Percentiles rank a stretch among this genome's conserved stretches.
Conservation (phyloP, 2,329 filamentous ascomycete species). For the Pseudogymnoascus sp. region DNA sequence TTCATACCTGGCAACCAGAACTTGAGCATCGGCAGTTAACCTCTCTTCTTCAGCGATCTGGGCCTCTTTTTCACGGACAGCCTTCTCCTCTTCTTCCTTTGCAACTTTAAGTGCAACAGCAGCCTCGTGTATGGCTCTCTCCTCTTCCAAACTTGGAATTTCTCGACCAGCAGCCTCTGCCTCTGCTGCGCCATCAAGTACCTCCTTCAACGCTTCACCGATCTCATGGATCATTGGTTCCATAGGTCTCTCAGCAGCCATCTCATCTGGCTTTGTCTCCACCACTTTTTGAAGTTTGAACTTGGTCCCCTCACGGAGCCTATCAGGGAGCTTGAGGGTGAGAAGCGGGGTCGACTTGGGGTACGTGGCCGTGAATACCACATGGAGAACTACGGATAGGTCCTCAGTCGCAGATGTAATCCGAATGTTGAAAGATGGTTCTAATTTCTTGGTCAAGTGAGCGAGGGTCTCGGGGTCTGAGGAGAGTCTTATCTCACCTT, state of each 20-base stretch:
- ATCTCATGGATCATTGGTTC: constrained; percentile 46
- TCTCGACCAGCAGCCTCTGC: constrained; percentile 66
- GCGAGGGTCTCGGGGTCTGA: constrained; percentile 15
- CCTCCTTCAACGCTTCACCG: constrained; percentile 46
- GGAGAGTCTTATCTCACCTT: constrained; percentile 49
- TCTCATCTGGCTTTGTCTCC: constrained; percentile 45
- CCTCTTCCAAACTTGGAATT: constrained; percentile 80
- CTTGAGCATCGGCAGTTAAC: constrained; percentile 45
- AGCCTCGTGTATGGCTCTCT: constrained; percentile 75
- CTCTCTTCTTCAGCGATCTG: constrained; percentile 58
- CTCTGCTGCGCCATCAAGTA: constrained; percentile 79
- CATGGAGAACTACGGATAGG: constrained; percentile 61
- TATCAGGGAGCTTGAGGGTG: constrained; percentile 54
- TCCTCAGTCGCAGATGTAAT: constrained; percentile 68
- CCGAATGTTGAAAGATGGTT: constrained; percentile 73
- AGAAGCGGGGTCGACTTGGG: constrained; percentile 74
- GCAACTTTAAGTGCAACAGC: constrained; percentile 52
- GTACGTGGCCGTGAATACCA: constrained; percentile 82
- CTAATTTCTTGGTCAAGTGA: constrained; percentile 52
- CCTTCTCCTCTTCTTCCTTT: constrained; percentile 38
- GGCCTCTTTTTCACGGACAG: constrained; percentile 42
- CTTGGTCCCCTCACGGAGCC: constrained; percentile 61
- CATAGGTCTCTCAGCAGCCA: constrained; percentile 39
- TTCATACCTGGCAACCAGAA: constrained; percentile 59
- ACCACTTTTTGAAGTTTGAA: constrained; percentile 61